These are phyloP conservation scores for Clarireedia homoeocarpa DNA, from an alignment of 2,329 filamentous ascomycete genomes.

Conservation along the genomic window DNA sequence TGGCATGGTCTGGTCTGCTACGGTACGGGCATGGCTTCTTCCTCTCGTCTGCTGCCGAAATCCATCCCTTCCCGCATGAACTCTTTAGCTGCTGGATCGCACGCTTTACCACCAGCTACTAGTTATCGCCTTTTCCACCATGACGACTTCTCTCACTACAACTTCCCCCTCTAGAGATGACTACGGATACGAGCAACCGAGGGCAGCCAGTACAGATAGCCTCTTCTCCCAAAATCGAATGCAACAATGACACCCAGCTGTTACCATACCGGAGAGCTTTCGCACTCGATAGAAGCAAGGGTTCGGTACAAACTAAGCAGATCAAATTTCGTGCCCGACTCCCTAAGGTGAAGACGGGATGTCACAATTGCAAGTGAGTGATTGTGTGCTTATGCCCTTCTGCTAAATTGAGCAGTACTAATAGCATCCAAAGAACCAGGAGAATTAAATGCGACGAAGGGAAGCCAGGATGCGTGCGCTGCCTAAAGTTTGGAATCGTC, in stretches of 20 bases:
- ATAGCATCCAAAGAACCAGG: constrained; percentile 37
- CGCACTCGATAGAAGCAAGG: background rate
- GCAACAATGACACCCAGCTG: background rate
- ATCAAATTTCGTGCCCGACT: constrained; percentile 6
- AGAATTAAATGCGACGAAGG: constrained; percentile 21
- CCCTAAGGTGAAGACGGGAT: constrained; percentile 10
- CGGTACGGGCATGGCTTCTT: no score
- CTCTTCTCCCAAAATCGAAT: no score
- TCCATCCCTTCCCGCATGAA: no score
- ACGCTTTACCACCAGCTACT: no score
- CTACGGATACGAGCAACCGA: no score
- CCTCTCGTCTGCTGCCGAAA: no score
- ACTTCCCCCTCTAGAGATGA: no score
- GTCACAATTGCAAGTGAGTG: constrained; percentile 13
- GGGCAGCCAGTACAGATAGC: no score
- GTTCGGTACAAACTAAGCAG: background rate
- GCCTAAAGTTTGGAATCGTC: constrained; percentile 12
- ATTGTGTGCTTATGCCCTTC: background rate
- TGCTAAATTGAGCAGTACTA: background rate
- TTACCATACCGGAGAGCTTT: background rate
- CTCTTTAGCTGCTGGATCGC: no score
- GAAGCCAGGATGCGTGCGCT: constrained; percentile 16
- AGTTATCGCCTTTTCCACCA: no score
- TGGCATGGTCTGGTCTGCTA: no score
- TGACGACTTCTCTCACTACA: no score